Conservation (phyloP, 331 rosid species). For the Pyrus hybrid region DNA sequence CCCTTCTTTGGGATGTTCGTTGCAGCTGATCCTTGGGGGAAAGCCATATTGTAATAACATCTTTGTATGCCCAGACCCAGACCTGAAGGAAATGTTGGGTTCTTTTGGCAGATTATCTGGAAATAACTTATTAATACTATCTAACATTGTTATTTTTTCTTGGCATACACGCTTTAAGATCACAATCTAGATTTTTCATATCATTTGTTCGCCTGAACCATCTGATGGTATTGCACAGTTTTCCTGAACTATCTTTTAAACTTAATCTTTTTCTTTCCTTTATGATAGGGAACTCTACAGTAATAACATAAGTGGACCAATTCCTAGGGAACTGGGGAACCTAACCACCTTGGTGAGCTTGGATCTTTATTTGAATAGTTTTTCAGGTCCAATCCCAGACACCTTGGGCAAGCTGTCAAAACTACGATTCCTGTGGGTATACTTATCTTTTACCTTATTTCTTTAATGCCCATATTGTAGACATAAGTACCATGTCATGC, state of each 20-base stretch:
- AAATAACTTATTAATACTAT: background rate
- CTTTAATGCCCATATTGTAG: background rate
- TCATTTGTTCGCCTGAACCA: background rate
- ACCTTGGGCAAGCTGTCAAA: conserved; percentile 91
- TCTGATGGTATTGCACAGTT: background rate
- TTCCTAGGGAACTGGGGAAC: conserved; percentile 95
- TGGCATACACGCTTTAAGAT: background rate
- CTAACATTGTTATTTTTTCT: background rate
- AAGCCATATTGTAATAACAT: background rate
- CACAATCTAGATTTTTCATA: background rate
- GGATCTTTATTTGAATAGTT: conserved; percentile 82
- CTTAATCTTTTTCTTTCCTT: background rate
- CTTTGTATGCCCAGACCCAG: background rate
- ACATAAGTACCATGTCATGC: background rate
- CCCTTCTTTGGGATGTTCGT: background rate
- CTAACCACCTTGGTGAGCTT: conserved; percentile 98
- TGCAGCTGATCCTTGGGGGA: background rate
- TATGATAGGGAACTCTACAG: conserved; percentile 89
- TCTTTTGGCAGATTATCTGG: background rate
- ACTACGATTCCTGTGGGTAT: conserved; percentile 88
- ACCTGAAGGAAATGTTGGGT: background rate
- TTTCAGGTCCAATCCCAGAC: conserved; percentile 84
- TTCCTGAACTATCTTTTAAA: background rate
- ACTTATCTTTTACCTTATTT: conserved; percentile 6
- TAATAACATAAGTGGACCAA: conserved; percentile 80